These are phyloP conservation scores for Strobilomyces confusus DNA, from an alignment of 768 basidiomycete species.

Conservation along the genomic window DNA sequence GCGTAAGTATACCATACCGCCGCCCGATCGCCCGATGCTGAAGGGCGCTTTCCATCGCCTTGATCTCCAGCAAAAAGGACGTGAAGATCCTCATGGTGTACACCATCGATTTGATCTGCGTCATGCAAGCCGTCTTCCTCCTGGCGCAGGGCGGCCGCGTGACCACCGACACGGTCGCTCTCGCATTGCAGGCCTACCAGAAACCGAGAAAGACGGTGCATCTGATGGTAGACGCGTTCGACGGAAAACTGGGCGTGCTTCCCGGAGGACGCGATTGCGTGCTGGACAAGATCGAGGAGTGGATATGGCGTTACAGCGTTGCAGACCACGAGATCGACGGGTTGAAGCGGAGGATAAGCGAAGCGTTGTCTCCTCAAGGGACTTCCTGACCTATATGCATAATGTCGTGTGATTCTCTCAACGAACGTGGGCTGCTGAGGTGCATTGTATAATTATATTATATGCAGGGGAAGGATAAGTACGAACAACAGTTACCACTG, in stretches of 20 bases:
- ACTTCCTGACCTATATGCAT: background rate
- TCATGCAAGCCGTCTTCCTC: constrained; percentile 14
- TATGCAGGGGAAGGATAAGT: too few species aligned
- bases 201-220: background rate
- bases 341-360: background rate
- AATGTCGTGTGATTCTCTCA: too few species aligned
- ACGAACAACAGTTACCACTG: constrained; percentile 29
- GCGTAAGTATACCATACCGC: constrained; percentile 2
- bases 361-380: background rate
- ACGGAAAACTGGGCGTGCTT: background rate
- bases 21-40: background rate
- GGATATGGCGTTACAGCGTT: constrained; percentile 13
- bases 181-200: constrained; percentile 3
- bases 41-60: background rate
- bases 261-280: constrained; percentile 8
- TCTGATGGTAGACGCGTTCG: background rate
- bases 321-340: constrained; percentile 4
- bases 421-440: too few species aligned
- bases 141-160: background rate
- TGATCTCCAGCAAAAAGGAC: constrained; percentile 1
- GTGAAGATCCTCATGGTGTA: constrained; percentile 14
- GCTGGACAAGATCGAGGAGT: constrained; percentile 9
- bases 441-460: too few species aligned
- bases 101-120: constrained; percentile 12
- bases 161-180: background rate